Conservation (phyloP, 2,329 filamentous ascomycete genomes). For the Rutstroemia sp. region DNA sequence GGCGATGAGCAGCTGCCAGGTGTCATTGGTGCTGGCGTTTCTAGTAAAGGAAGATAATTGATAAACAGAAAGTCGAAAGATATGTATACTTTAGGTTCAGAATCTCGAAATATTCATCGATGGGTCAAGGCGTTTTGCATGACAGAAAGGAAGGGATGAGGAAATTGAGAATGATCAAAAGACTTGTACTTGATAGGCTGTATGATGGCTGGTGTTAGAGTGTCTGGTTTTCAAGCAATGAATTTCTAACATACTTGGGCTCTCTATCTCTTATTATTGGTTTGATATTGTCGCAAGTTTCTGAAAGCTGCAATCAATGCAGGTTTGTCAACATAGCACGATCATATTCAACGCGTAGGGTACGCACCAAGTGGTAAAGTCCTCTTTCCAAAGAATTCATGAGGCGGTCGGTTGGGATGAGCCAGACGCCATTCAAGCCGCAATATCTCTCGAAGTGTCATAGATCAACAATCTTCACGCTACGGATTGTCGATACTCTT, state of each 20-base stretch:
- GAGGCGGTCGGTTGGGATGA: too few species aligned
- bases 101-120: not conserved
- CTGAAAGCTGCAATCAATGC: too few species aligned
- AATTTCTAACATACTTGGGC: not conserved
- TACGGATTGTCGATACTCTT: too few species aligned
- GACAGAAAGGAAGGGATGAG: not conserved
- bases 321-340: too few species aligned
- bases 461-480: too few species aligned
- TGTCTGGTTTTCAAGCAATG: not conserved
- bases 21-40: slow-evolving; percentile 93
- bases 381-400: too few species aligned
- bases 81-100: slow-evolving; percentile 5
- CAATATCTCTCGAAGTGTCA: too few species aligned
- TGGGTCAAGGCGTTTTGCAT: slow-evolving; percentile 2
- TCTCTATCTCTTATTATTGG: too few species aligned
- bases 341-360: too few species aligned
- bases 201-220: slow-evolving; percentile 2
- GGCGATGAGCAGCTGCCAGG: slow-evolving; percentile 84
- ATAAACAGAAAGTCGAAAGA: not conserved
- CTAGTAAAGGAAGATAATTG: slow-evolving; percentile 44
- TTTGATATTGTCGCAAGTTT: too few species aligned
- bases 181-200: slow-evolving; percentile 5
- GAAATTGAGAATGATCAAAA: not conserved
- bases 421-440: too few species aligned
- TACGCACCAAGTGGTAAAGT: too few species aligned